These are phyloP conservation scores for Mortierella alpina DNA, from an alignment of 192 early-diverging fungal genomes.

Conservation along the genomic window DNA sequence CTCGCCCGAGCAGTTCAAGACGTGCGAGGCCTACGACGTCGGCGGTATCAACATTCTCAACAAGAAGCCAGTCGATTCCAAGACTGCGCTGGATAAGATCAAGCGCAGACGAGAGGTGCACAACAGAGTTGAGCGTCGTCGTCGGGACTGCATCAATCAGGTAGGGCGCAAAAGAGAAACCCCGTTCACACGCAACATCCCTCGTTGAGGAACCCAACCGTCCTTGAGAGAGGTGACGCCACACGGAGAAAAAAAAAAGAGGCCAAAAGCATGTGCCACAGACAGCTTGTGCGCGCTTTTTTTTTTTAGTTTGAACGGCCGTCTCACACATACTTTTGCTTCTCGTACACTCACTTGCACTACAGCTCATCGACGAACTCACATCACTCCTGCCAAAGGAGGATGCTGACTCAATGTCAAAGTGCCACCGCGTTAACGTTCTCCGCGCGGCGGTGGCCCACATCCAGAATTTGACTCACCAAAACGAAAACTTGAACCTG, in stretches of 20 bases:
- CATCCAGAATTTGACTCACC: constrained; percentile 68
- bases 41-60: constrained; percentile 82
- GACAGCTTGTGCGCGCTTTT: neutral
- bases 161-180: constrained; percentile 1
- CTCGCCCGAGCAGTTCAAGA: constrained; percentile 49
- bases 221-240: neutral
- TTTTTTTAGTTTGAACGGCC: neutral
- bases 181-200: neutral
- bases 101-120: constrained; percentile 77
- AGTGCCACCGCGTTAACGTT: constrained; percentile 60
- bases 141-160: constrained; percentile 72
- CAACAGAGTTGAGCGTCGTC: constrained; percentile 77
- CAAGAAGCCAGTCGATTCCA: constrained; percentile 73
- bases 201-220: neutral
- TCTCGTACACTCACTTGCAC: neutral
- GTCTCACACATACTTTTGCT: neutral
- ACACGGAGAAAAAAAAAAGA: neutral
- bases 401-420: constrained; percentile 47
- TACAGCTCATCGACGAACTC: constrained; percentile 58
- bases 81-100: constrained; percentile 74
- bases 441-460: constrained; percentile 59
- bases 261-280: neutral
- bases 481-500: constrained; percentile 60
- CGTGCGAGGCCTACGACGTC: constrained; percentile 54
- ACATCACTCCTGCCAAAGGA: constrained; percentile 51